These are phyloP conservation scores for Ustilago lituana DNA, from an alignment of 1,284 basidiomycete genomes.

Conservation along the genomic window DNA sequence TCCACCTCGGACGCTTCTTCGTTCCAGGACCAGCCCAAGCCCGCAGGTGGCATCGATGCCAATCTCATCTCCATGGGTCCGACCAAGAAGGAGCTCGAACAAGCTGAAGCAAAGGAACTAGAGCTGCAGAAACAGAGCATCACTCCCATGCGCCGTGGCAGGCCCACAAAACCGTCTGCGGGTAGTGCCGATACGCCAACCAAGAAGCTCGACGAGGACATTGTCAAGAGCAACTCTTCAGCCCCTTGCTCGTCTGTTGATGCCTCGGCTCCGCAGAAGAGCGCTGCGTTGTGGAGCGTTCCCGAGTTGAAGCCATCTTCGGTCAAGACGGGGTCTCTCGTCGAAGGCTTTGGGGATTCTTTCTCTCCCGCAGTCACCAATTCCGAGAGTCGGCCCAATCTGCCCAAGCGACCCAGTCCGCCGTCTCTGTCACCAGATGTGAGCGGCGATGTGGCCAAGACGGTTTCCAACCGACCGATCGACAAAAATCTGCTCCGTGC, in stretches of 20 bases:
- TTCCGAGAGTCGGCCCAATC: slow-evolving; percentile 11
- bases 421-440: slow-evolving; percentile 12
- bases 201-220: slow-evolving; percentile 13
- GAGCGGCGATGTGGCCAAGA: slow-evolving; percentile 7
- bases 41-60: slow-evolving; percentile 22
- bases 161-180: slow-evolving; percentile 56
- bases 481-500: slow-evolving; percentile 39
- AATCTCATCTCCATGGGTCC: slow-evolving; percentile 51
- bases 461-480: slow-evolving; percentile 10
- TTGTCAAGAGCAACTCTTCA: slow-evolving; percentile 10
- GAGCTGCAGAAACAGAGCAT: slow-evolving; percentile 57
- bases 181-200: slow-evolving; percentile 14
- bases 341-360: slow-evolving; percentile 45
- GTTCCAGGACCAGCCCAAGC: slow-evolving; percentile 2
- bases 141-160: slow-evolving; percentile 68
- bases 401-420: slow-evolving; percentile 29
- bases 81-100: slow-evolving; percentile 36
- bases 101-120: slow-evolving; percentile 46
- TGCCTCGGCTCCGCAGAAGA: slow-evolving; percentile 4
- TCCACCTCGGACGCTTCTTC: slow-evolving; percentile 2
- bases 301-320: slow-evolving; percentile 12
- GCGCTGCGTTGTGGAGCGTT: slow-evolving; percentile 14
- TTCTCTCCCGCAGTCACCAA: slow-evolving; percentile 18
- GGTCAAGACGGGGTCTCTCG: slow-evolving; percentile 28
- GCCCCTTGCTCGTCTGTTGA: slow-evolving; percentile 1